Evolutionary conservation across 192 early-diverging fungal genomes (phyloP), one percentile per base, ranked within the genome.

Genomic region (Allomyces javanicus): DNA sequence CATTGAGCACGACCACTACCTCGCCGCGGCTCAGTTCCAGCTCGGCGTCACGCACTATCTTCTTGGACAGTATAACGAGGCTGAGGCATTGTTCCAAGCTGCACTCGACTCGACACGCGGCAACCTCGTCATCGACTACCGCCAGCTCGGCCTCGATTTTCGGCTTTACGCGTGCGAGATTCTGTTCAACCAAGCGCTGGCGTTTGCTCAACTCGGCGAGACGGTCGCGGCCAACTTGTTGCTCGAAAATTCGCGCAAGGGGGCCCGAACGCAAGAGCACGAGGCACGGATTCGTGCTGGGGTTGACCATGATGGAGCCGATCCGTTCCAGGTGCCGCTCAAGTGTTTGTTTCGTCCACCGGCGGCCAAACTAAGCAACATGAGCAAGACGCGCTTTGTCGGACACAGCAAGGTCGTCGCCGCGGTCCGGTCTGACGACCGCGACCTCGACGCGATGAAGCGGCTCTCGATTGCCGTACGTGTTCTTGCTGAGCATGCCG

Each of bases 11-110:
- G 96, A 98, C 79, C 75, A 78, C 64, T 98, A 89, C 72, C 78
- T 96, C 55, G 91, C 93, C 5, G 86, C 91, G n/a, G 92, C 93
- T 11, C 92, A 90, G 74, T 94, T 91, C 67, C 90, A 94, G 79
- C 87, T 88, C 62, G 96, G 92, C 63, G 89, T 89, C 4, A 82
- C 88, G 25, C 84, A 83, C 33, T 95, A 91, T 78, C 77, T 87
- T 25, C 71, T 76, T 10, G 82, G 85, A 25, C 75, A 85, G 24
- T 85, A 91, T 69, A 70, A 81, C 12, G 78, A 79, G 40, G 89
- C 91, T 64, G 74, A 89, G 26, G 69, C 73, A 22, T 89, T 89
- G 73, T 98, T 93, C 73, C 79, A 90, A 69, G 85, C 82, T 65
- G 86, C 91, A 14, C 80, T 87, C 65, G 71, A 86, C 80, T 85